Conservation (phyloP, 2,329 filamentous ascomycete species). For the Capronia americana region DNA sequence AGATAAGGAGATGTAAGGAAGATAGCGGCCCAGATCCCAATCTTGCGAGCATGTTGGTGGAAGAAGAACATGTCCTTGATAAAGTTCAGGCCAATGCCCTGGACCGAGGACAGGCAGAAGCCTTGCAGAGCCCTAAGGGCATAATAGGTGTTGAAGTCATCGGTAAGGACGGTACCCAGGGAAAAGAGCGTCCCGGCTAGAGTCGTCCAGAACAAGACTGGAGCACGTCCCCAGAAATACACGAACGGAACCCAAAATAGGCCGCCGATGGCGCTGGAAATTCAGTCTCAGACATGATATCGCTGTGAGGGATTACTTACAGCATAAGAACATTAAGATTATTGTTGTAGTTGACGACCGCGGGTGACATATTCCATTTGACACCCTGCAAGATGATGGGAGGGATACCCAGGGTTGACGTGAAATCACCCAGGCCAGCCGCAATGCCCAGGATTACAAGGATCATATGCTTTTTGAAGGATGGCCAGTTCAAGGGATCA, state of each 20-base stretch:
- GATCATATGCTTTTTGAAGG: conserved; percentile 43
- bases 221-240: conserved; percentile 52
- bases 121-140: conserved; percentile 52
- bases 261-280: conserved; percentile 45
- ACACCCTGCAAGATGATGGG: conserved; percentile 47
- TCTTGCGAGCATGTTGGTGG: conserved; percentile 49
- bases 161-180: conserved; percentile 46
- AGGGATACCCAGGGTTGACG: conserved; percentile 47
- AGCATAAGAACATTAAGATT: conserved; percentile 52
- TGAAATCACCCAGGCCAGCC: conserved; percentile 50
- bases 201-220: conserved; percentile 49
- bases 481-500: conserved; percentile 60
- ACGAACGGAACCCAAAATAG: conserved; percentile 48
- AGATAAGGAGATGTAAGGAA: conserved; percentile 42
- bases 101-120: conserved; percentile 49
- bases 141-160: conserved; percentile 47
- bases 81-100: conserved; percentile 50
- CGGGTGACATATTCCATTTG: conserved; percentile 46
- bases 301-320: not conserved
- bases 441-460: conserved; percentile 47
- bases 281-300: not conserved
- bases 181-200: conserved; percentile 45
- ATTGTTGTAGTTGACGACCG: conserved; percentile 47
- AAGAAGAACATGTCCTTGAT: conserved; percentile 52
- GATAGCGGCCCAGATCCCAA: conserved; percentile 47